phyloP scores from a whole-genome alignment of 2,329 filamentous ascomycete genomes.

The Lomentospora prolificans region DNA sequence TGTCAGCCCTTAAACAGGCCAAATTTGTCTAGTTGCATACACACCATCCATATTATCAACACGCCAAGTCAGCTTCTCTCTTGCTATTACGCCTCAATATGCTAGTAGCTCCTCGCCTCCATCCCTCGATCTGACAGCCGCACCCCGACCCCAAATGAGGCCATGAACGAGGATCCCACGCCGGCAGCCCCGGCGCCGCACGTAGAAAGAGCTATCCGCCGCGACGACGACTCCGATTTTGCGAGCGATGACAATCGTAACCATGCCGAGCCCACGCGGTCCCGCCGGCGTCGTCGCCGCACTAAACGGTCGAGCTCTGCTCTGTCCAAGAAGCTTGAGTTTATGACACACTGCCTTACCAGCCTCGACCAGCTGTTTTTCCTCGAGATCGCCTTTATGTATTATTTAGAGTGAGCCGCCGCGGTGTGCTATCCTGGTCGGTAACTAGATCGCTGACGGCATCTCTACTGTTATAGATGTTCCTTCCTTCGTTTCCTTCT shows the following conservation, averaged over 20 bases:
- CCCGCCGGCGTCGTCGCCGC: conserved; percentile 21
- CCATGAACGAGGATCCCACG: conserved; percentile 43
- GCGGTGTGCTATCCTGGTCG: not conserved
- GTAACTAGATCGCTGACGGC: conserved; percentile 11
- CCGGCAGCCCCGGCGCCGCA: conserved; percentile 28
- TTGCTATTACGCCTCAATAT: not conserved
- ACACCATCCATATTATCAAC: no score
- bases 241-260: conserved; percentile 1
- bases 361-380: conserved; percentile 55
- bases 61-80: not conserved
- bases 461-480: conserved; percentile 34
- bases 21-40: no score
- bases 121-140: not conserved
- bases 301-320: conserved; percentile 29
- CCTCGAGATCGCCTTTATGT: conserved; percentile 54
- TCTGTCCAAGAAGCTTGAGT: conserved; percentile 48
- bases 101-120: not conserved
- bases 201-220: not conserved
- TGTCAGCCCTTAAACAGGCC: no score
- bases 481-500: conserved; percentile 54
- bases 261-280: conserved; percentile 2
- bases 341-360: conserved; percentile 49
- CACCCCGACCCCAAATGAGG: conserved; percentile 14
- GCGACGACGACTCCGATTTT: not conserved
- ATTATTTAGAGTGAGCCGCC: conserved; percentile 59